A percentile compares a stretch with the other conserved stretches of the same genome.
Conservation (phyloP, 164 flowering plant genomes). For the Cinnamomum micranthum region DNA sequence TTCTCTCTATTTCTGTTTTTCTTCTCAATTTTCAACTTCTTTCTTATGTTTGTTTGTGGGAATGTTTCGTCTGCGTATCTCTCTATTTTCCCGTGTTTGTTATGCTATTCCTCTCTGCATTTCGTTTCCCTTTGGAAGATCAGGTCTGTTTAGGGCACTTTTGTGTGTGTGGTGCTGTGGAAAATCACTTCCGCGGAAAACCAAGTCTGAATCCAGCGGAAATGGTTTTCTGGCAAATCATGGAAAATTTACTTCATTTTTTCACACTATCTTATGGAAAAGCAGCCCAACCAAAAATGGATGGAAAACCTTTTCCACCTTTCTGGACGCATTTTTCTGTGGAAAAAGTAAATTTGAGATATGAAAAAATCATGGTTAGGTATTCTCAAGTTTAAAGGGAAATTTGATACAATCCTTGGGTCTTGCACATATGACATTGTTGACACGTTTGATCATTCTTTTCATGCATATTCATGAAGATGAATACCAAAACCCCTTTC, state of each 20-base stretch:
- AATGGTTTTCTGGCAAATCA: too few relatives aligned
- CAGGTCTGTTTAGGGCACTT: background rate
- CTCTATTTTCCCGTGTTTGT: background rate
- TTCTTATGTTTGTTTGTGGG: background rate
- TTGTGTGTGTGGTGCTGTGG: background rate
- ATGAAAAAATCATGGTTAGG: too few relatives aligned
- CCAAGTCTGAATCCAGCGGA: too few relatives aligned
- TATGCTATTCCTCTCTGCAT: background rate
- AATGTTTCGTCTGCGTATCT: background rate
- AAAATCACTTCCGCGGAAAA: background rate
- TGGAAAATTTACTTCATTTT: too few relatives aligned
- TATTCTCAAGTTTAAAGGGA: too few relatives aligned
- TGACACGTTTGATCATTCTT: too few relatives aligned
- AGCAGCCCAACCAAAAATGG: background rate
- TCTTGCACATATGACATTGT: too few relatives aligned
- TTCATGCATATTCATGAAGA: too few relatives aligned
- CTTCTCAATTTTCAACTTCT: too few relatives aligned
- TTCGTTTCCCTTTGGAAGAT: background rate
- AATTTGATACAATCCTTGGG: too few relatives aligned
- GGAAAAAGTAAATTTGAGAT: too few relatives aligned
- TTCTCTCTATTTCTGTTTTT: background rate
- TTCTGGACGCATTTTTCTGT: too few relatives aligned
- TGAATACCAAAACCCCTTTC: background rate
- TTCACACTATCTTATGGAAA: background rate
- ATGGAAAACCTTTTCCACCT: background rate